phyloP scores from a whole-genome alignment of 2,329 filamentous ascomycete genomes.

The Aspergillus flavus region DNA sequence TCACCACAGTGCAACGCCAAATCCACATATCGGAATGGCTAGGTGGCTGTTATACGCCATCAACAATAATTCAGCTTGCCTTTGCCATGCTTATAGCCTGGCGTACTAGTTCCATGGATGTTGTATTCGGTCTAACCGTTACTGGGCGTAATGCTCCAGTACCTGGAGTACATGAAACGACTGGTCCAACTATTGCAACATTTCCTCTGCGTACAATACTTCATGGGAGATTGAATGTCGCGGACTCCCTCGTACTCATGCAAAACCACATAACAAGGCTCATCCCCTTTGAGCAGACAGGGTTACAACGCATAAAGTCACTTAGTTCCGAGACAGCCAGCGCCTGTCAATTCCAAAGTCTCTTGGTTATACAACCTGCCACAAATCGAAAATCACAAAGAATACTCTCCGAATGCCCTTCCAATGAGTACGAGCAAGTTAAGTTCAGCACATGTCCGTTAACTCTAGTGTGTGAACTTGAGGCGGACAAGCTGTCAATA shows the following conservation, averaged over 20 bases:
- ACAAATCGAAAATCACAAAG: not conserved
- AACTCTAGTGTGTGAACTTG: not conserved
- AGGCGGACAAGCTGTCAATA: not conserved
- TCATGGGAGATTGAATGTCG: not conserved
- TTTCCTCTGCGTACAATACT: constrained; percentile 7
- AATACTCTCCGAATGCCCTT: not conserved
- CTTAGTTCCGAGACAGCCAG: not conserved
- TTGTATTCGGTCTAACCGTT: constrained; percentile 8
- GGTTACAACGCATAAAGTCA: constrained; percentile 5
- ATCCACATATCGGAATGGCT: not conserved
- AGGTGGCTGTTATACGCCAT: not conserved
- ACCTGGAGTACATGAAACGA: constrained; percentile 3
- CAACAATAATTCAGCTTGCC: constrained; percentile 4
- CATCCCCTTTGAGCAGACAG: constrained; percentile 13
- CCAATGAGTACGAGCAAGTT: not conserved
- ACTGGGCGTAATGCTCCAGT: constrained; percentile 13
- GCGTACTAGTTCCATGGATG: constrained; percentile 6
- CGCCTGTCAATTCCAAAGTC: constrained; percentile 8
- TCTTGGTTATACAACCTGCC: constrained; percentile 7
- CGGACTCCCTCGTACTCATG: not conserved
- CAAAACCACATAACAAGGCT: not conserved
- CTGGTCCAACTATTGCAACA: constrained; percentile 15
- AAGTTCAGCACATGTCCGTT: not conserved
- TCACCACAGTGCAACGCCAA: not conserved
- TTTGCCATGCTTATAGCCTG: constrained; percentile 7